Conservation (phyloP, 2,329 filamentous ascomycete genomes). For the Aciculosporium take region DNA sequence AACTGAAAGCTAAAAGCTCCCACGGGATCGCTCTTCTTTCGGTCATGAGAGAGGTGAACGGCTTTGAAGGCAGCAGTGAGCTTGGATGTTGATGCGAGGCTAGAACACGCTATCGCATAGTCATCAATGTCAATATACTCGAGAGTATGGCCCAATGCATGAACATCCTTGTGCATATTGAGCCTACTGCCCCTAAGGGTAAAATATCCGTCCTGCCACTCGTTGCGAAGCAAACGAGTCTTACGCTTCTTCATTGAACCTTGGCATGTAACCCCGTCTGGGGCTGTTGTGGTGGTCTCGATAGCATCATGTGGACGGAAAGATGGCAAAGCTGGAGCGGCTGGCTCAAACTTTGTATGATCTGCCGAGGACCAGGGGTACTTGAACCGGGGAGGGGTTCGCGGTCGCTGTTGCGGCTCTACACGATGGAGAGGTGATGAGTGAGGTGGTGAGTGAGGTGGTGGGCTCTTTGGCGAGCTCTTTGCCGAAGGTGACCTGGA, state of each 20-base stretch:
- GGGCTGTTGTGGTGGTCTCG: constrained; percentile 18
- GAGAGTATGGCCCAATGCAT: constrained; percentile 40
- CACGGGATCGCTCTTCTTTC: constrained; percentile 41
- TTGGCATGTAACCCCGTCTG: constrained; percentile 50
- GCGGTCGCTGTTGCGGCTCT: constrained; percentile 21
- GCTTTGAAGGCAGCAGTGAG: constrained; percentile 78
- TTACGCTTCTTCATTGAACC: constrained; percentile 93
- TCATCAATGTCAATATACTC: constrained; percentile 80
- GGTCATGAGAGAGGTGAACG: constrained; percentile 45
- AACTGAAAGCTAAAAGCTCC: constrained; percentile 76
- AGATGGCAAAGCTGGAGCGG: constrained; percentile 24
- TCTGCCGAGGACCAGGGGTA: constrained; percentile 43
- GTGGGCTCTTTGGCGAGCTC: too few species aligned
- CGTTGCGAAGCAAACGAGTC: constrained; percentile 74
- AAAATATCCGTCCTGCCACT: constrained; percentile 89
- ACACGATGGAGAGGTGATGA: constrained; percentile 21
- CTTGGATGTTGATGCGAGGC: constrained; percentile 61
- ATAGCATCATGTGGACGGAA: constrained; percentile 12
- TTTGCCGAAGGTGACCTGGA: constrained; percentile 19
- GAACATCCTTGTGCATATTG: constrained; percentile 57
- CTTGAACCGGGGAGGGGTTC: constrained; percentile 38
- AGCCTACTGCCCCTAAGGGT: constrained; percentile 64
- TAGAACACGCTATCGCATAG: constrained; percentile 76
- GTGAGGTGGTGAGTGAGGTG: too few species aligned
- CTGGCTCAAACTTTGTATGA: constrained; percentile 30